Evolutionary conservation across 768 basidiomycete species (phyloP), one percentile per base, ranked within the genome.

Genomic region (Boletus fagicola): DNA sequence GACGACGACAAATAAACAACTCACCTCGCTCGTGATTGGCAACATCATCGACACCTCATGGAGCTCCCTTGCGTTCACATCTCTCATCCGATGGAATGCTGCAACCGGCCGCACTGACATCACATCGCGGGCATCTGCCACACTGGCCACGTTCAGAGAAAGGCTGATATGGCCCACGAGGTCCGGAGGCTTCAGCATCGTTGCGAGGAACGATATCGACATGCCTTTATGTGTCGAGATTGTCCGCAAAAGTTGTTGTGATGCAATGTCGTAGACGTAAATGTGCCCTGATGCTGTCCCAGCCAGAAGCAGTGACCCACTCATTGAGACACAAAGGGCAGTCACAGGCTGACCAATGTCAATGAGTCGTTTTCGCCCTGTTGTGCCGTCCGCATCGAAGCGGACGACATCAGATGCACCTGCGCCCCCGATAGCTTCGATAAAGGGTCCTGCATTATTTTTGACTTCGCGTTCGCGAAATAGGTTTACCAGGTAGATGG

Each of bases 121-220:
- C 38, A 77, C 72, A 49, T 90, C 87, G 57, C 80, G 82, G 3
- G 75, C 73, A 4, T 71, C 67, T 42, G 74, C 70, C 63, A 75
- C 56, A 53, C 58, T 64, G 16, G 75, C 47, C 70, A 73, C 48
- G 68, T 71, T 63, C 64, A 78, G 47, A 69, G 77, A 72, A 40
- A 93, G 76, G 58, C 78, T 86, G 56, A 89, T 76, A 66, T 94
- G 92, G 1, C 92, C 91, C 55, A 92, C 78, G 43, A 98, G 80
- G 70, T 98, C 95, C 18, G 84, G 81, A 2, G 96, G 97, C 62
- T 89, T 90, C 49, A 95, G 78, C 74, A 98, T 80, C 3, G 91
- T 89, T 45, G 80, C 74, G 7, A 99, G 72, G 71, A 85, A 77
- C 16, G 91, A 85, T 68, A 98, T 86, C 33, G 83, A 72, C 63